A percentile compares a stretch with the other conserved stretches of the same genome.
Evolutionary conservation across 768 basidiomycete species (phyloP).

Genomic region (Boletus rubescentipes): DNA sequence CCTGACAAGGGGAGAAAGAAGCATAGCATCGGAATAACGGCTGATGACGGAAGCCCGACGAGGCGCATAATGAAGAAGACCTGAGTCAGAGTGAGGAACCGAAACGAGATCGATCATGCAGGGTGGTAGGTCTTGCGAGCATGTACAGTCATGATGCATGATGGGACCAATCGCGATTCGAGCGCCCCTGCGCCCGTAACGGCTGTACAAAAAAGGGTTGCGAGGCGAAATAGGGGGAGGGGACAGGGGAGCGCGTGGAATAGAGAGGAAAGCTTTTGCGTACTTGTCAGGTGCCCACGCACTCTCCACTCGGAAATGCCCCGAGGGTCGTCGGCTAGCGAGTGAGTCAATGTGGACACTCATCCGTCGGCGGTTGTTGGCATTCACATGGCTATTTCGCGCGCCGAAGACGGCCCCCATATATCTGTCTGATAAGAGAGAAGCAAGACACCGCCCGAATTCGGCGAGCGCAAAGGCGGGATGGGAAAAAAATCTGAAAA

Average conservation of each 20-base stretch:
- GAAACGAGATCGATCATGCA: background rate
- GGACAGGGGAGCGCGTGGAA: background rate
- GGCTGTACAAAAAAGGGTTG: background rate
- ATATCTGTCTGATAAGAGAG: background rate
- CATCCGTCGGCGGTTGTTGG: background rate
- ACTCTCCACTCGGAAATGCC: background rate
- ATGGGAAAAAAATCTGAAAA: constrained; percentile 9
- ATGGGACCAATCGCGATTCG: background rate
- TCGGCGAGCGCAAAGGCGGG: background rate
- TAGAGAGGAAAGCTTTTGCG: too few relatives aligned
- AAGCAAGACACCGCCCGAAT: background rate
- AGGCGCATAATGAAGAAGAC: background rate
- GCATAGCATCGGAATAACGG: background rate
- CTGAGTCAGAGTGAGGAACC: background rate
- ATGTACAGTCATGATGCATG: background rate
- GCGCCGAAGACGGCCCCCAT: background rate
- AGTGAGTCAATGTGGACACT: background rate
- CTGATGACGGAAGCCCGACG: background rate
- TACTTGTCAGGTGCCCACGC: background rate
- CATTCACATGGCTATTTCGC: background rate
- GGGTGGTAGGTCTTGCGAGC: background rate
- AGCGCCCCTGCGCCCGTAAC: background rate
- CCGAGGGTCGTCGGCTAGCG: background rate
- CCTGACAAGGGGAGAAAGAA: background rate
- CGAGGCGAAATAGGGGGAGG: background rate